A percentile compares a stretch with the other conserved stretches of the same genome.
Conservation (phyloP, 441 rosid genomes). For the Breynia disticha region DNA sequence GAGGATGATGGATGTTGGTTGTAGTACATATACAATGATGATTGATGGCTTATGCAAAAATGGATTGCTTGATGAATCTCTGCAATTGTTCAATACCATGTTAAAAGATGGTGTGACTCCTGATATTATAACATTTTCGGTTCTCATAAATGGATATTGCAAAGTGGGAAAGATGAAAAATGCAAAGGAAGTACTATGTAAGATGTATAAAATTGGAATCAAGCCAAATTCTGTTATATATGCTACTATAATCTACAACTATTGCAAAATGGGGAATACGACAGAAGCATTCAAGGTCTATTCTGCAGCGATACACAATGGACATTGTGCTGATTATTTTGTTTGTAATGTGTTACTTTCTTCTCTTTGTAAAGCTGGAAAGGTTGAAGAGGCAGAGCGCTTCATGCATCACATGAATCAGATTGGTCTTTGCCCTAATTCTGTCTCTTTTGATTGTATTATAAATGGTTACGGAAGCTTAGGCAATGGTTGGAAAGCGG, state of each 20-base stretch:
- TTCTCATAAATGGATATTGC: constrained; percentile 67
- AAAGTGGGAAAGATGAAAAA: constrained; percentile 32
- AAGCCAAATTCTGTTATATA: constrained; percentile 48
- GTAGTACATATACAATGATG: constrained; percentile 52
- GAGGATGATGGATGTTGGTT: constrained; percentile 38
- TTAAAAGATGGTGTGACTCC: constrained; percentile 44
- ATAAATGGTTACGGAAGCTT: constrained; percentile 51
- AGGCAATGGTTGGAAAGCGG: constrained; percentile 51
- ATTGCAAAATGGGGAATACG: constrained; percentile 41
- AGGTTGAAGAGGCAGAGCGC: constrained; percentile 51
- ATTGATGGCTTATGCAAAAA: constrained; percentile 69
- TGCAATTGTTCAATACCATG: constrained; percentile 49
- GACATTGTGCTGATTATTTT: constrained; percentile 38
- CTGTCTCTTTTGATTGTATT: constrained; percentile 54
- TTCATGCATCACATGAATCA: constrained; percentile 49
- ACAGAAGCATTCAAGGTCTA: constrained; percentile 55
- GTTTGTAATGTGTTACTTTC: constrained; percentile 44
- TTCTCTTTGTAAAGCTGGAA: constrained; percentile 63
- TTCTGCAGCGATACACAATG: constrained; percentile 44
- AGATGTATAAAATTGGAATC: constrained; percentile 55
- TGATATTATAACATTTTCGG: constrained; percentile 69
- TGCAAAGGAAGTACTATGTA: constrained; percentile 52
- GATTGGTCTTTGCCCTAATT: constrained; percentile 34
- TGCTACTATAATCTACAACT: constrained; percentile 48
- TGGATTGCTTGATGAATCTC: constrained; percentile 51